Conservation (phyloP, 116 monocot species). For the Papilionanthe hybrid region DNA sequence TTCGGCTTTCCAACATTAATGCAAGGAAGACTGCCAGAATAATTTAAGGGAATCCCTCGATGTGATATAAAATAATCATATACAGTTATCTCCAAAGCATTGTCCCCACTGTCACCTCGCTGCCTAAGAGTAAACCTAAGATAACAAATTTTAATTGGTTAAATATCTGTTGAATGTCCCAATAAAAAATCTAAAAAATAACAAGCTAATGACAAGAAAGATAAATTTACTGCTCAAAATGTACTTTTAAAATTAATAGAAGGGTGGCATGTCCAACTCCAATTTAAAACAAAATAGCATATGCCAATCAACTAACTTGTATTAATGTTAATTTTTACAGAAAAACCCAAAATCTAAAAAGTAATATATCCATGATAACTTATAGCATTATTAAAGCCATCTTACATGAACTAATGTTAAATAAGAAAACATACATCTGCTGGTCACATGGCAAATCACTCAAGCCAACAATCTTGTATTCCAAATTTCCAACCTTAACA, state of each 20-base stretch:
- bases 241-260: not conserved
- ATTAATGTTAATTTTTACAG: not conserved
- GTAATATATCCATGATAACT: not conserved
- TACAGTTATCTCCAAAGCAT: conserved; percentile 53
- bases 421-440: conserved; percentile 31
- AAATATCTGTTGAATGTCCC: not conserved
- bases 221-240: not conserved
- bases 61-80: conserved; percentile 51
- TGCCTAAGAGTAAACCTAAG: conserved; percentile 57
- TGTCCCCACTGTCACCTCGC: conserved; percentile 20
- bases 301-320: not conserved
- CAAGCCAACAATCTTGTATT: conserved; percentile 74
- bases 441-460: conserved; percentile 68
- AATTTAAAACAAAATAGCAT: not conserved
- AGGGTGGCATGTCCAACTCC: too few species aligned
- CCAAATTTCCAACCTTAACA: conserved; percentile 40
- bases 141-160: conserved; percentile 3
- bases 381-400: not conserved
- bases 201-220: not conserved
- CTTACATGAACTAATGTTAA: not conserved
- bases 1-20: conserved; percentile 92
- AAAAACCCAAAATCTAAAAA: not conserved
- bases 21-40: conserved; percentile 56
- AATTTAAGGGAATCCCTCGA: conserved; percentile 26
- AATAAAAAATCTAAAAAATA: not conserved